Evolutionary conservation across 1,284 basidiomycete species (phyloP).

Genomic region (Irpex rosettiformis): DNA sequence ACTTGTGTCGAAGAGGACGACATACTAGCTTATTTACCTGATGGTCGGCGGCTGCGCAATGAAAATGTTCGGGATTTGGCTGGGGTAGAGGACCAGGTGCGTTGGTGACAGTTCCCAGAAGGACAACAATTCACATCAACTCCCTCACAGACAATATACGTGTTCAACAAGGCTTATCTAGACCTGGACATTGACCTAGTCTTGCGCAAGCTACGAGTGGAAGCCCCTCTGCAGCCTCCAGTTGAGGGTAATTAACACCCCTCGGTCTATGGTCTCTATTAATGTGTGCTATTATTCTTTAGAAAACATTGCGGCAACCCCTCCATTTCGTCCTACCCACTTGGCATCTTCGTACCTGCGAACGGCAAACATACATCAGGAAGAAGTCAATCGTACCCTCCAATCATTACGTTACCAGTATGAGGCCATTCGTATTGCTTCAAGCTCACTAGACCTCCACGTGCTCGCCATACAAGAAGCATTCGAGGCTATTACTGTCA

Average conservation of each 20-base stretch:
- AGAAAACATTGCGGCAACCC: slow-evolving; percentile 67
- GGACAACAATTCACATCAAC: not conserved
- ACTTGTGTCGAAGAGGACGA: slow-evolving; percentile 62
- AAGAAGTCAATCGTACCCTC: slow-evolving; percentile 48
- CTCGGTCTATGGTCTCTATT: not conserved
- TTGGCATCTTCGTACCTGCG: slow-evolving; percentile 61
- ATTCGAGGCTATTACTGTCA: slow-evolving; percentile 58
- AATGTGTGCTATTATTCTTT: not conserved
- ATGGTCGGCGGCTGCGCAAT: slow-evolving; percentile 64
- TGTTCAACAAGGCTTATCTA: slow-evolving; percentile 76
- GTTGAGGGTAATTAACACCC: slow-evolving; percentile 51
- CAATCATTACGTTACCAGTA: slow-evolving; percentile 58
- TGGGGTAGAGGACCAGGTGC: slow-evolving; percentile 67
- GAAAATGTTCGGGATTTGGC: slow-evolving; percentile 71
- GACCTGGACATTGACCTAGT: slow-evolving; percentile 64
- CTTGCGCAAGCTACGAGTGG: slow-evolving; percentile 52
- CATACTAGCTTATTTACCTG: slow-evolving; percentile 72
- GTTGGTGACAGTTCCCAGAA: slow-evolving; percentile 18
- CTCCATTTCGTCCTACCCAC: slow-evolving; percentile 64
- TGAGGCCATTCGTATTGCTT: slow-evolving; percentile 65
- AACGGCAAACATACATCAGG: slow-evolving; percentile 58
- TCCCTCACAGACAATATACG: slow-evolving; percentile 57
- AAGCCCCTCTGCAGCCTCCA: slow-evolving; percentile 57
- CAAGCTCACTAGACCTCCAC: slow-evolving; percentile 63
- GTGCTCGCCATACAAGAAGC: slow-evolving; percentile 65